These are phyloP conservation scores for Blastomyces parvus DNA, from an alignment of 2,329 filamentous ascomycete species.

Conservation along the genomic window DNA sequence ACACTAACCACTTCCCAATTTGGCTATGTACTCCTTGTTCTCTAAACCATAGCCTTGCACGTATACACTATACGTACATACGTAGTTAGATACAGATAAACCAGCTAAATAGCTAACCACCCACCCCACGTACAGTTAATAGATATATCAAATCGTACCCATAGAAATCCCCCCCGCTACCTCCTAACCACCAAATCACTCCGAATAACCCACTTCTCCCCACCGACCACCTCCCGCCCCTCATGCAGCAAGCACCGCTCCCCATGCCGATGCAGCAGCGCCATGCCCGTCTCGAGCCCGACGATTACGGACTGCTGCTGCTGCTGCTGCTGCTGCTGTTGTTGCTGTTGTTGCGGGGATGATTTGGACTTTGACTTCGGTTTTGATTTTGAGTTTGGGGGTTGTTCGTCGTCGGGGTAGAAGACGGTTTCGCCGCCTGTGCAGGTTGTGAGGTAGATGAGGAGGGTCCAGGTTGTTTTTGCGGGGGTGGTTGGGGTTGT, in stretches of 20 bases:
- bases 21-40: too few relatives aligned
- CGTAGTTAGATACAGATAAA: too few relatives aligned
- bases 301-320: slow-evolving; percentile 66
- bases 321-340: slow-evolving; percentile 44
- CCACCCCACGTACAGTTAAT: not conserved
- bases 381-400: slow-evolving; percentile 34
- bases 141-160: too few relatives aligned
- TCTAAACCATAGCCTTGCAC: too few relatives aligned
- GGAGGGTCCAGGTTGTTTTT: slow-evolving; percentile 81
- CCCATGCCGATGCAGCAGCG: slow-evolving; percentile 79
- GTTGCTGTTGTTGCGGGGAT: slow-evolving; percentile 15
- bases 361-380: slow-evolving; percentile 23
- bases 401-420: slow-evolving; percentile 53
- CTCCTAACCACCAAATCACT: slow-evolving; percentile 56
- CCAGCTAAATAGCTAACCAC: not conserved
- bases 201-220: slow-evolving; percentile 85
- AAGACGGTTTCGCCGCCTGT: slow-evolving; percentile 85
- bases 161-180: too few relatives aligned
- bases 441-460: slow-evolving; percentile 81
- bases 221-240: slow-evolving; percentile 64
- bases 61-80: too few relatives aligned
- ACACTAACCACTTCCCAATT: too few relatives aligned
- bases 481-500: slow-evolving; percentile 65
- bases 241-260: slow-evolving; percentile 85
- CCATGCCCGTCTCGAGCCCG: slow-evolving; percentile 70